A percentile compares a stretch with the other conserved stretches of the same genome.
These are phyloP conservation scores for Przewalskia tangutica DNA, from an alignment of 257 asterid species.

Conservation along the genomic window DNA sequence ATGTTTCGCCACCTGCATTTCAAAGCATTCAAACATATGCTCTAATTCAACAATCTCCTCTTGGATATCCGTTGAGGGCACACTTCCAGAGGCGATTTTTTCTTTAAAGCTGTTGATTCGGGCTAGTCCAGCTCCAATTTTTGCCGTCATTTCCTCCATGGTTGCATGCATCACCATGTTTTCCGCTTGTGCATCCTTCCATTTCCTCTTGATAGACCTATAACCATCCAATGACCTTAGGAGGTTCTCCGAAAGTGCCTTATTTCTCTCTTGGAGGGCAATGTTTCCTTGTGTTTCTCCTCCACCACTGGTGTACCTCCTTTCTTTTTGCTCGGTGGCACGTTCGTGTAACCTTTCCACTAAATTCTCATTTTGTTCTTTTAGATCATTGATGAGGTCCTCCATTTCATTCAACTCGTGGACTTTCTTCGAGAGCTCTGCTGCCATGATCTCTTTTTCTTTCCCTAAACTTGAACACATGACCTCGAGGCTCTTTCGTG, in stretches of 20 bases:
- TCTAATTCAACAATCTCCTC: conserved; percentile 48
- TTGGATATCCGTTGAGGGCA: conserved; percentile 17
- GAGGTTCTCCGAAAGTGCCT: conserved; percentile 40
- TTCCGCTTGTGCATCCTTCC: conserved; percentile 42
- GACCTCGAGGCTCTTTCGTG: conserved; percentile 53
- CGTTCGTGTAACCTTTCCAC: conserved; percentile 35
- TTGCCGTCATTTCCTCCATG: conserved; percentile 44
- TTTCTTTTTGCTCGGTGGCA: conserved; percentile 23
- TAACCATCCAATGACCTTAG: conserved; percentile 46
- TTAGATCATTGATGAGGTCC: conserved; percentile 43
- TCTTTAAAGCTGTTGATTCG: conserved; percentile 40
- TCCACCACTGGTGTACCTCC: background rate
- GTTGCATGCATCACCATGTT: conserved; percentile 23
- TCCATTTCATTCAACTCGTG: conserved; percentile 54
- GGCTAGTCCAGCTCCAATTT: conserved; percentile 31
- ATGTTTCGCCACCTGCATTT: conserved; percentile 24
- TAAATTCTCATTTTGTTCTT: conserved; percentile 37
- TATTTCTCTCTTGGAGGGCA: conserved; percentile 45
- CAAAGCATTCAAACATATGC: conserved; percentile 39
- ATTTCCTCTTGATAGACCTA: conserved; percentile 48
- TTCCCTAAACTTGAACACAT: conserved; percentile 71
- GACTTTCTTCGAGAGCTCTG: conserved; percentile 44
- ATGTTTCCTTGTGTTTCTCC: conserved; percentile 17
- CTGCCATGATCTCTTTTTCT: conserved; percentile 69
- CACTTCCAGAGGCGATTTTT: conserved; percentile 6